A percentile compares a stretch with the other conserved stretches of the same genome.
Evolutionary conservation across 768 basidiomycete species (phyloP).

Genomic region (Collybia nuda): DNA sequence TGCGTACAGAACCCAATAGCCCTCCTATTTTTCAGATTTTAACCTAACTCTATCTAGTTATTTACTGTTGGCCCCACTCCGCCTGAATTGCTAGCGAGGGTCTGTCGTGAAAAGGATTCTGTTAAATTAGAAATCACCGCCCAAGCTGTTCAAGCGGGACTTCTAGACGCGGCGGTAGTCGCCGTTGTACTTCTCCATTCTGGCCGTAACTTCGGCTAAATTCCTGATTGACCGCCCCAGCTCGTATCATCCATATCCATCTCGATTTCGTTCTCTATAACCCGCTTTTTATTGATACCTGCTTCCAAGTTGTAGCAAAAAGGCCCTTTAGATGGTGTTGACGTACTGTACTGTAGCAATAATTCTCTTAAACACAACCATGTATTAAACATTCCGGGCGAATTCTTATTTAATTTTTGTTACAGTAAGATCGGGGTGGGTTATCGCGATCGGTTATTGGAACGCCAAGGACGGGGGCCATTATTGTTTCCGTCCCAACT

Average conservation of each 20-base stretch:
- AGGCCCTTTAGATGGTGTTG: neutral
- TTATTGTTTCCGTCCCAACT: too few species aligned
- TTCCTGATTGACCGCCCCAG: neutral
- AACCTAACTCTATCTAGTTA: constrained; percentile 24
- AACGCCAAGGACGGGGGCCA: too few species aligned
- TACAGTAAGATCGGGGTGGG: too few species aligned
- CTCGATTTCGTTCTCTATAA: neutral
- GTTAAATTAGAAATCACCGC: constrained; percentile 46
- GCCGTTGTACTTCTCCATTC: constrained; percentile 44
- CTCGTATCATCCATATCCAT: neutral
- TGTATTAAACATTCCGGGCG: too few species aligned
- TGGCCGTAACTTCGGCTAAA: constrained; percentile 45
- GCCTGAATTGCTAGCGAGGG: constrained; percentile 33
- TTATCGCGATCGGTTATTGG: too few species aligned
- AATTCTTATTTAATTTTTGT: too few species aligned
- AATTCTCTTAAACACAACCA: too few species aligned
- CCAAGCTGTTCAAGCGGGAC: constrained; percentile 42
- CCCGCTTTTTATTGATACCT: neutral
- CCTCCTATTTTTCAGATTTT: neutral
- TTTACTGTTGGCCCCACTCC: constrained; percentile 27
- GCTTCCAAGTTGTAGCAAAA: neutral
- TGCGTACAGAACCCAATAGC: constrained; percentile 13
- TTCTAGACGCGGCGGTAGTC: constrained; percentile 44
- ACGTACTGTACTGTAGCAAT: too few species aligned
- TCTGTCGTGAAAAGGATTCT: constrained; percentile 27